A percentile compares a stretch with the other conserved stretches of the same genome.
Conservation (phyloP, 2,329 filamentous ascomycete genomes). For the Epichloe uncinata region DNA sequence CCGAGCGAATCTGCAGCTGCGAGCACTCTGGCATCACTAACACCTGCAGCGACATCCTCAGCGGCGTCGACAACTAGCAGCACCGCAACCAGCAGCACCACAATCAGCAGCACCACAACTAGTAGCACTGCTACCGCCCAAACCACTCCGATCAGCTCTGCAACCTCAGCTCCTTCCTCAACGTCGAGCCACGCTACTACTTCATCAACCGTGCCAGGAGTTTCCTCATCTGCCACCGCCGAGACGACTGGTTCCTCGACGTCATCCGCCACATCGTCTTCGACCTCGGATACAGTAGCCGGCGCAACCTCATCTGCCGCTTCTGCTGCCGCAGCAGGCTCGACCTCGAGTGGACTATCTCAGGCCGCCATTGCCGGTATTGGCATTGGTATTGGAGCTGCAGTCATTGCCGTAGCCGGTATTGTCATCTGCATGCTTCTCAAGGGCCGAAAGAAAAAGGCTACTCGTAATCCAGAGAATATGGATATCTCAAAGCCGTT, state of each 20-base stretch:
- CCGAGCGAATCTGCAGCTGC: not conserved
- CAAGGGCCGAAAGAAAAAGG: conserved; percentile 13
- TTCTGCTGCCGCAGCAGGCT: conserved; percentile 1
- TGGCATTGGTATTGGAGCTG: conserved; percentile 31
- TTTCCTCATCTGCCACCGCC: conserved; percentile 1
- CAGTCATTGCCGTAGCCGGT: conserved; percentile 25
- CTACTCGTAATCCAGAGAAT: conserved; percentile 7
- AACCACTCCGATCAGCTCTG: not conserved
- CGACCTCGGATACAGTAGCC: conserved; percentile 2
- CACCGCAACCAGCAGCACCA: not conserved
- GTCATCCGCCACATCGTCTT: conserved; percentile 3
- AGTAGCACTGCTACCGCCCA: not conserved
- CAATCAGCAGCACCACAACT: not conserved
- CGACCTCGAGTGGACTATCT: conserved; percentile 20
- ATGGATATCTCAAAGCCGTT: conserved; percentile 39
- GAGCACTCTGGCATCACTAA: not conserved
- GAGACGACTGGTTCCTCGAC: conserved; percentile 4
- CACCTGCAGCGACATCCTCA: not conserved
- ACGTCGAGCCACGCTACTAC: not conserved
- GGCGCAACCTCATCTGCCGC: conserved; percentile 6
- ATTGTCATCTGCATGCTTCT: conserved; percentile 27
- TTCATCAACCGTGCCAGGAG: not conserved
- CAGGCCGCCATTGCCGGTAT: conserved; percentile 35
- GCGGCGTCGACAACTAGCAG: not conserved
- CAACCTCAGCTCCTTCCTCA: not conserved